Evolutionary conservation across 1,139 yeast species (phyloP).

Genomic region (Scheffersomyces insectosa): DNA sequence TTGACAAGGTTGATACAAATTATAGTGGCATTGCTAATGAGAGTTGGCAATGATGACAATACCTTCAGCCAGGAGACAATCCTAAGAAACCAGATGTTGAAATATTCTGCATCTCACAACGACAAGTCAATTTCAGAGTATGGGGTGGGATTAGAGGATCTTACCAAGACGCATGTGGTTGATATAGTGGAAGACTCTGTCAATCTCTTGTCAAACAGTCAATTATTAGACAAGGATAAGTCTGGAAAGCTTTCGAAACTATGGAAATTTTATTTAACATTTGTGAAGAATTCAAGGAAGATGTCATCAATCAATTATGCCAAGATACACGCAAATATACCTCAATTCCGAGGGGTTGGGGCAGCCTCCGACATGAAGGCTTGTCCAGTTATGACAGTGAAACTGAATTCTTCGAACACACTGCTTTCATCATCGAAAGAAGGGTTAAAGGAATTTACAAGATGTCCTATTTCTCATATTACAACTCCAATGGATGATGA

Average conservation of each 20-base stretch:
- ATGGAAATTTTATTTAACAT: slow-evolving; percentile 45
- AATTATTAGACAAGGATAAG: slow-evolving; percentile 20
- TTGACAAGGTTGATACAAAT: slow-evolving; percentile 37
- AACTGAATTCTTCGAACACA: background rate
- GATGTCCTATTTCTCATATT: slow-evolving; percentile 34
- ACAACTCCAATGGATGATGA: slow-evolving; percentile 25
- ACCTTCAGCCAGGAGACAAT: slow-evolving; percentile 5
- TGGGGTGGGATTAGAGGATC: slow-evolving; percentile 12
- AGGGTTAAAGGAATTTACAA: slow-evolving; percentile 12
- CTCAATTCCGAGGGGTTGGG: slow-evolving; percentile 22
- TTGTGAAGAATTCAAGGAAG: slow-evolving; percentile 32
- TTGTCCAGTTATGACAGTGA: slow-evolving; percentile 16
- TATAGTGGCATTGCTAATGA: slow-evolving; percentile 34
- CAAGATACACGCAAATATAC: slow-evolving; percentile 36
- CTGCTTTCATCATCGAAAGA: background rate
- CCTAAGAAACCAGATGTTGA: slow-evolving; percentile 8
- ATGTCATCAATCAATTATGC: slow-evolving; percentile 33
- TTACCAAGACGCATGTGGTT: slow-evolving; percentile 20
- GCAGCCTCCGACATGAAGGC: slow-evolving; percentile 5
- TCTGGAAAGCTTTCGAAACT: slow-evolving; percentile 31
- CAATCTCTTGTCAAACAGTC: slow-evolving; percentile 14
- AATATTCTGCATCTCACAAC: slow-evolving; percentile 4
- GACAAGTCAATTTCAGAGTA: slow-evolving; percentile 8
- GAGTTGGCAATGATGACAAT: slow-evolving; percentile 22
- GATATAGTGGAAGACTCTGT: slow-evolving; percentile 23